phyloP scores from a whole-genome alignment of 345 rosid genomes.

The Mangifera indica region DNA sequence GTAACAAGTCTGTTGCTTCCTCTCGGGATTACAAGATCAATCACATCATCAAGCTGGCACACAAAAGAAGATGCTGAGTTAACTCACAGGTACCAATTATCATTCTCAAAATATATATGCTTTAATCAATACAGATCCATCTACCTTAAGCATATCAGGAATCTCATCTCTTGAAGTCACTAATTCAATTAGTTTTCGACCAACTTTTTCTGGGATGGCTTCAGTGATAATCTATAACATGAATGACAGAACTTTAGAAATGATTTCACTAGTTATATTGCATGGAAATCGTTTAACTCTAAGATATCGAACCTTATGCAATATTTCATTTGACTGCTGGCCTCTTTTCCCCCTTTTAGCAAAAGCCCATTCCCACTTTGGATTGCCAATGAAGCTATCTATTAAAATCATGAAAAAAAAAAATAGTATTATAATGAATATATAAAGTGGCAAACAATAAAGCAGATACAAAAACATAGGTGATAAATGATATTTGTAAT shows the following conservation, averaged over 20 bases:
- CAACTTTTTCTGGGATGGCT: constrained; percentile 80
- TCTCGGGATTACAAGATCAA: constrained; percentile 98
- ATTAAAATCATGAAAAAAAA: constrained; percentile 29
- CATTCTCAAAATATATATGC: not conserved
- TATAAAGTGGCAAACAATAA: not conserved
- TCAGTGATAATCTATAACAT: constrained; percentile 72
- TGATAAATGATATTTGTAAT: not conserved
- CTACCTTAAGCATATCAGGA: constrained; percentile 91
- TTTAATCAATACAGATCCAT: constrained; percentile 15
- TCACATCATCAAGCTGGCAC: constrained; percentile 92
- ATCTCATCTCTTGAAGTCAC: constrained; percentile 96
- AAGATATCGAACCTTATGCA: constrained; percentile 68
- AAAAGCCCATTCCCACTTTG: constrained; percentile 96
- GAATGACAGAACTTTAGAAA: constrained; percentile 15
- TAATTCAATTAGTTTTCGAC: constrained; percentile 79
- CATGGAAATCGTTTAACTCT: not conserved
- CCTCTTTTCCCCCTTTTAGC: constrained; percentile 97
- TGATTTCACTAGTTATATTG: constrained; percentile 2
- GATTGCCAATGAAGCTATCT: constrained; percentile 96
- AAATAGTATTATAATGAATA: constrained; percentile 10
- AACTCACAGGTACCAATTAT: constrained; percentile 3
- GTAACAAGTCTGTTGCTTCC: constrained; percentile 96
- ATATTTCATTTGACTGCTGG: constrained; percentile 84
- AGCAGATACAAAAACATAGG: not conserved
- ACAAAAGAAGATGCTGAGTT: constrained; percentile 29